Conservation (phyloP, 257 asterid genomes). For the Petrea volubilis region DNA sequence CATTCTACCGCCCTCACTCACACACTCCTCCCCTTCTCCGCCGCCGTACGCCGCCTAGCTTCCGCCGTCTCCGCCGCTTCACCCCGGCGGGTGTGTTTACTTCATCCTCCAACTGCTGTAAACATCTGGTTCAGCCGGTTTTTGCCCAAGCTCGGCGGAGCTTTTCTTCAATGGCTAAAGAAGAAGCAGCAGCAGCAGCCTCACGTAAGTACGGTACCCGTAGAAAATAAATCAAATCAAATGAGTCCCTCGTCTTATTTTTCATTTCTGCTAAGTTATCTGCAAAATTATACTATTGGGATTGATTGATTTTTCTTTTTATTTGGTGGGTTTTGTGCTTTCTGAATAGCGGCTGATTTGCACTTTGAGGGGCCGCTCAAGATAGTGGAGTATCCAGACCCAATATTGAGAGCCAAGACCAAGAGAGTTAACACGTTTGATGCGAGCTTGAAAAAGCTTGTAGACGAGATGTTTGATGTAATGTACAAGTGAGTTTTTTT, state of each 20-base stretch:
- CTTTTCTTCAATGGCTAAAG: constrained; percentile 41
- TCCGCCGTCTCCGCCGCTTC: constrained; percentile 21
- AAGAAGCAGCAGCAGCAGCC: constrained; percentile 45
- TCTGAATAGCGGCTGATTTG: constrained; percentile 73
- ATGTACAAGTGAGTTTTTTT: constrained; percentile 75
- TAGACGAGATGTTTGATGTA: constrained; percentile 84
- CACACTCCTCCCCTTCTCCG: constrained; percentile 36
- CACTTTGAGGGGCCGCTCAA: constrained; percentile 56
- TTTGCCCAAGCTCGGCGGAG: constrained; percentile 64
- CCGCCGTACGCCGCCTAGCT: constrained; percentile 14
- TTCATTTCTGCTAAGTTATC: neutral
- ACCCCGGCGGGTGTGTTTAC: constrained; percentile 14
- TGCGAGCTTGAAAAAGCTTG: constrained; percentile 71
- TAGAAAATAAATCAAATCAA: neutral
- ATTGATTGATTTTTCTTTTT: neutral
- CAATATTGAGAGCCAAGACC: constrained; percentile 78
- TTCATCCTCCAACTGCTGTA: constrained; percentile 19
- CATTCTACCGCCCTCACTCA: constrained; percentile 33
- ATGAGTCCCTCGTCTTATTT: neutral
- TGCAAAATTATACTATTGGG: neutral
- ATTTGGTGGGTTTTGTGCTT: neutral
- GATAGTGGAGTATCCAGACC: constrained; percentile 80
- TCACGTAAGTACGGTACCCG: constrained; percentile 48
- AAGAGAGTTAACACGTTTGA: constrained; percentile 66
- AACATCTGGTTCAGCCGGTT: constrained; percentile 28